Conservation (phyloP, 768 basidiomycete species). For the Sarcodon sp. region DNA sequence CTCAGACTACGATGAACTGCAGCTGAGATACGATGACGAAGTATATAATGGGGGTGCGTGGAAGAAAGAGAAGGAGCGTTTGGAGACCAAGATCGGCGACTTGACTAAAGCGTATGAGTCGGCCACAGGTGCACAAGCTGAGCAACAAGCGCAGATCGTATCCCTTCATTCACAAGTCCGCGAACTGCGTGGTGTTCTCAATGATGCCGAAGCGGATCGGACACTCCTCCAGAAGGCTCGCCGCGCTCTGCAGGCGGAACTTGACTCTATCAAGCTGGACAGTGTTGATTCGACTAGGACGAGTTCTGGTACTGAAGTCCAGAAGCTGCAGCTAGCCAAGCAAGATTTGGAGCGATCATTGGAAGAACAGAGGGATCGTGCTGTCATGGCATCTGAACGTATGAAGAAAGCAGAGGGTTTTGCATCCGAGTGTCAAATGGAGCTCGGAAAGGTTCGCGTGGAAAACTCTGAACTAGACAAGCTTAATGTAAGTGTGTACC, state of each 20-base stretch:
- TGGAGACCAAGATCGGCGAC: slow-evolving; percentile 74
- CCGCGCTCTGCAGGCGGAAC: slow-evolving; percentile 64
- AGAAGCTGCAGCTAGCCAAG: slow-evolving; percentile 66
- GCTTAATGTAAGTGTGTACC: slow-evolving; percentile 43
- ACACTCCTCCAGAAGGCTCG: slow-evolving; percentile 72
- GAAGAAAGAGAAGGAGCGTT: slow-evolving; percentile 81
- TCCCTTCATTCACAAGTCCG: slow-evolving; percentile 78
- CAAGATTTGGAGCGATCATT: slow-evolving; percentile 69
- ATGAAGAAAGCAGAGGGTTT: slow-evolving; percentile 74
- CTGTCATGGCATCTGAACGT: slow-evolving; percentile 56
- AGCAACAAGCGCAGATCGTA: slow-evolving; percentile 78
- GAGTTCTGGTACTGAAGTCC: slow-evolving; percentile 61
- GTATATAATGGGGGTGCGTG: slow-evolving; percentile 66
- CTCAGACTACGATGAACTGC: slow-evolving; percentile 65
- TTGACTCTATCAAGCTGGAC: slow-evolving; percentile 72
- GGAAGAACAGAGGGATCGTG: slow-evolving; percentile 69
- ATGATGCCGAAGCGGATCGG: slow-evolving; percentile 78
- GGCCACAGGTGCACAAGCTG: slow-evolving; percentile 55
- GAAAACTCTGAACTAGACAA: slow-evolving; percentile 76
- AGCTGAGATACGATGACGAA: slow-evolving; percentile 65
- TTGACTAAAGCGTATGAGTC: slow-evolving; percentile 66
- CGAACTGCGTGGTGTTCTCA: slow-evolving; percentile 66
- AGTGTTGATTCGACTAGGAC: slow-evolving; percentile 57
- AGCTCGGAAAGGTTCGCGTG: slow-evolving; percentile 63
- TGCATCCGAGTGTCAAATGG: slow-evolving; percentile 63